Evolutionary conservation across 176 grass and related monocot genomes (phyloP).

Genomic region (Aegilops umbellulata): DNA sequence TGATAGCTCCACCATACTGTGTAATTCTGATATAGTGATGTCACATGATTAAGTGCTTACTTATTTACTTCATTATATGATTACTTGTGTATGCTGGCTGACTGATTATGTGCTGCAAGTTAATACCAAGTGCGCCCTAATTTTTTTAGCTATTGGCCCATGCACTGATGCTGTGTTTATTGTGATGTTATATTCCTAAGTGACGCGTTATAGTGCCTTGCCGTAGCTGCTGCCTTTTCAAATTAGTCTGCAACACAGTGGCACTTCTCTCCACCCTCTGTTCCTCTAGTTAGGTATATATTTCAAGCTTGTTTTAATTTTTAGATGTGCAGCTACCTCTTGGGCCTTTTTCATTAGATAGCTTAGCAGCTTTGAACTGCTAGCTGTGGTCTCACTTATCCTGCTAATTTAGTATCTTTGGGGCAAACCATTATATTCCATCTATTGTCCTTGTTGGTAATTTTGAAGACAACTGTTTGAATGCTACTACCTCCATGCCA

Average conservation of each 20-base stretch:
- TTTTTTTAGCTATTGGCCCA: background rate
- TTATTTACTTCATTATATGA: background rate
- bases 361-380: background rate
- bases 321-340: background rate
- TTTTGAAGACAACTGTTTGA: background rate
- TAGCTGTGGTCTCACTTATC: background rate
- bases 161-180: background rate
- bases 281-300: background rate
- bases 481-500: too few species aligned
- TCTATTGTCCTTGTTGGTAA: background rate
- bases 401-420: background rate
- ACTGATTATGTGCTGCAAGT: background rate
- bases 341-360: background rate
- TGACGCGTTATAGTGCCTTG: background rate
- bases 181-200: background rate
- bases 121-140: background rate
- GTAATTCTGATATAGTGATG: too few species aligned
- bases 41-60: too few species aligned
- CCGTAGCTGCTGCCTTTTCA: background rate
- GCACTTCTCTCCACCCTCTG: background rate
- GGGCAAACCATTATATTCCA: background rate
- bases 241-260: background rate
- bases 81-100: background rate
- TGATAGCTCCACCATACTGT: too few species aligned
- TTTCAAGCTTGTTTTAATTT: constrained; percentile 6